phyloP scores from a whole-genome alignment of 176 grass and related monocot species.

The Aegilops speltoides region DNA sequence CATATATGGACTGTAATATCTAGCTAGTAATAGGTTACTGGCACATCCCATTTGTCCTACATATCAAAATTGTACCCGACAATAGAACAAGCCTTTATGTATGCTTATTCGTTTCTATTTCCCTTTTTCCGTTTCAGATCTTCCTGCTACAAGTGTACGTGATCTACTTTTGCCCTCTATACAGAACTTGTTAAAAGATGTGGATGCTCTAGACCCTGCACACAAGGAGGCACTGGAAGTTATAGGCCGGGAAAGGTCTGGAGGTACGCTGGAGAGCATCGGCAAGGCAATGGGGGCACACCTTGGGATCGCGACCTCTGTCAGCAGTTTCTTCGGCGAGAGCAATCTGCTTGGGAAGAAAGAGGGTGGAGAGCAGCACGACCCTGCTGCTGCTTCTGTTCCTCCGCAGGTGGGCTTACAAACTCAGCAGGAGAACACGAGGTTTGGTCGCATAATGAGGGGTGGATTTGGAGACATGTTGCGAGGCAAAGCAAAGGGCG shows the following conservation, averaged over 20 bases:
- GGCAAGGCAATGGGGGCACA: slow-evolving; percentile 90
- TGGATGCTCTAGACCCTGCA: slow-evolving; percentile 83
- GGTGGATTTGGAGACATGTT: slow-evolving; percentile 89
- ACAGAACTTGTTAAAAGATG: slow-evolving; percentile 83
- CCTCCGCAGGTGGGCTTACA: slow-evolving; percentile 24
- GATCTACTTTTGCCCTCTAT: slow-evolving; percentile 88
- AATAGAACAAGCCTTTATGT: neutral
- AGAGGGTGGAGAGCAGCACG: slow-evolving; percentile 47
- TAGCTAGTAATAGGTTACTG: neutral
- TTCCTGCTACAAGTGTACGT: slow-evolving; percentile 65
- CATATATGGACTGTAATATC: slow-evolving; percentile 8
- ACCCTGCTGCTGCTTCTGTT: neutral
- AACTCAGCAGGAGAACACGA: slow-evolving; percentile 60
- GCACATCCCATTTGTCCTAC: slow-evolving; percentile 6
- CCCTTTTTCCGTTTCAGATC: slow-evolving; percentile 50
- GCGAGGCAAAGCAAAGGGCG: slow-evolving; percentile 62
- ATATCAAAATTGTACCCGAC: neutral
- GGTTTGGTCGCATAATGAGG: slow-evolving; percentile 82
- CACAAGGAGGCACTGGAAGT: slow-evolving; percentile 97
- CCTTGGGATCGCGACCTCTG: slow-evolving; percentile 80
- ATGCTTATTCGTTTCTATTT: slow-evolving; percentile 16
- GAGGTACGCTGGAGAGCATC: slow-evolving; percentile 72
- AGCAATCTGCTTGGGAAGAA: slow-evolving; percentile 74
- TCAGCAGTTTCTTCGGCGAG: slow-evolving; percentile 89
- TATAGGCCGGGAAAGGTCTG: slow-evolving; percentile 76